Evolutionary conservation across 305 asterid genomes (phyloP).

Genomic region (Nicotiana rustica): DNA sequence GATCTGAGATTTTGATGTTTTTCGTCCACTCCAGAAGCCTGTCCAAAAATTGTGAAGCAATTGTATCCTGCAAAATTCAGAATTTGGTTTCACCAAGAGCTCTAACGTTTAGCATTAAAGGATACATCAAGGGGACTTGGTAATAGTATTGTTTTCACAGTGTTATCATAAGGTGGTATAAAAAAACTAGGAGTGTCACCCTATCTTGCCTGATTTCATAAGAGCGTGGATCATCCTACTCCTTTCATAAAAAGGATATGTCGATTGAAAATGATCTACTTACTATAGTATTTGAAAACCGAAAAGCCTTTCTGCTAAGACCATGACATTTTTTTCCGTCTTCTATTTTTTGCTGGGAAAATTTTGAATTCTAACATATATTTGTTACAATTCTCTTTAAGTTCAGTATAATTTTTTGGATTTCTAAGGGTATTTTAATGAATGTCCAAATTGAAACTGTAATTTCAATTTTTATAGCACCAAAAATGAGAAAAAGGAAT

Average conservation of each 20-base stretch:
- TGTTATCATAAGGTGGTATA: not conserved
- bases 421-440: not conserved
- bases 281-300: not conserved
- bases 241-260: not conserved
- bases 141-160: not conserved
- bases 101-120: slow-evolving; percentile 19
- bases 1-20: slow-evolving; percentile 54
- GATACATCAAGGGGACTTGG: not conserved
- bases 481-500: not conserved
- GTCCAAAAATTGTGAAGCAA: slow-evolving; percentile 55
- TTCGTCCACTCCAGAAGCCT: slow-evolving; percentile 55
- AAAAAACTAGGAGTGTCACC: not conserved
- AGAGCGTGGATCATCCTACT: not conserved
- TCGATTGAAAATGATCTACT: not conserved
- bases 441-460: not conserved
- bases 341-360: not conserved
- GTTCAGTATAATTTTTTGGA: not conserved
- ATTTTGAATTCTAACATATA: not conserved
- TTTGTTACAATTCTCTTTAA: not conserved
- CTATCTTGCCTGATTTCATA: not conserved
- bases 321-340: not conserved
- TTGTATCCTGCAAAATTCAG: slow-evolving; percentile 52
- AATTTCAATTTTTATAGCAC: not conserved
- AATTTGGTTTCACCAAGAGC: slow-evolving; percentile 8
- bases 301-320: not conserved